These are phyloP conservation scores for Xanthoconium purpureum DNA, from an alignment of 768 basidiomycete genomes.

Conservation along the genomic window DNA sequence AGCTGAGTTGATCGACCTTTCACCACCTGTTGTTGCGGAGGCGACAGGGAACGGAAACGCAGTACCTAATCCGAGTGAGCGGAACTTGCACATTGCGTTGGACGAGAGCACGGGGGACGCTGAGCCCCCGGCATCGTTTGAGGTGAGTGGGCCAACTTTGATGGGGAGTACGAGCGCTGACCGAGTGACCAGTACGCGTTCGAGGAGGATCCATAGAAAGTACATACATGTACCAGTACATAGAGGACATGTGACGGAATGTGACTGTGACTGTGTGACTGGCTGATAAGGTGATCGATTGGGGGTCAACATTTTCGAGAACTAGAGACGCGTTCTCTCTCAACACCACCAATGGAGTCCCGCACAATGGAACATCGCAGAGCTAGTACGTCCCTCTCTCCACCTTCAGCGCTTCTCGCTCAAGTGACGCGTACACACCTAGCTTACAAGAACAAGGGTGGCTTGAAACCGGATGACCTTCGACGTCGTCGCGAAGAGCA, in stretches of 20 bases:
- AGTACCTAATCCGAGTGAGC: constrained; percentile 25
- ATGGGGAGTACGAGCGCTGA: constrained; percentile 19
- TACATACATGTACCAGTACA: too few relatives aligned
- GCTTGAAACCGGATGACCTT: constrained; percentile 88
- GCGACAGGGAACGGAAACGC: constrained; percentile 28
- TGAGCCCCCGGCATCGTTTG: constrained; percentile 75
- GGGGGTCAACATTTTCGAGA: constrained; percentile 8
- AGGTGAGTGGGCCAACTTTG: constrained; percentile 49
- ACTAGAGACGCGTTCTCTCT: constrained; percentile 12
- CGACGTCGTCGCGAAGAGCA: constrained; percentile 96
- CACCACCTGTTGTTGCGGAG: constrained; percentile 35
- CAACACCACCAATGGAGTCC: constrained; percentile 44
- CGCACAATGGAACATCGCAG: constrained; percentile 74
- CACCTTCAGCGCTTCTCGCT: constrained; percentile 11
- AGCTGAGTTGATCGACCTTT: constrained; percentile 69
- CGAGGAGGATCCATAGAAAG: constrained; percentile 50
- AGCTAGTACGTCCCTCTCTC: constrained; percentile 47
- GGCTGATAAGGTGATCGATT: constrained; percentile 24
- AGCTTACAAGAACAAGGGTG: constrained; percentile 92
- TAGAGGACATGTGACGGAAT: constrained; percentile 14
- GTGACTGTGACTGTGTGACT: constrained; percentile 19
- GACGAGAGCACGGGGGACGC: constrained; percentile 72
- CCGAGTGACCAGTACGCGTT: constrained; percentile 64
- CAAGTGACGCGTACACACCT: constrained; percentile 38
- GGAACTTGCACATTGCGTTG: constrained; percentile 57